Conservation (phyloP, 2,329 filamentous ascomycete species). For the Diaporthe velutina region DNA sequence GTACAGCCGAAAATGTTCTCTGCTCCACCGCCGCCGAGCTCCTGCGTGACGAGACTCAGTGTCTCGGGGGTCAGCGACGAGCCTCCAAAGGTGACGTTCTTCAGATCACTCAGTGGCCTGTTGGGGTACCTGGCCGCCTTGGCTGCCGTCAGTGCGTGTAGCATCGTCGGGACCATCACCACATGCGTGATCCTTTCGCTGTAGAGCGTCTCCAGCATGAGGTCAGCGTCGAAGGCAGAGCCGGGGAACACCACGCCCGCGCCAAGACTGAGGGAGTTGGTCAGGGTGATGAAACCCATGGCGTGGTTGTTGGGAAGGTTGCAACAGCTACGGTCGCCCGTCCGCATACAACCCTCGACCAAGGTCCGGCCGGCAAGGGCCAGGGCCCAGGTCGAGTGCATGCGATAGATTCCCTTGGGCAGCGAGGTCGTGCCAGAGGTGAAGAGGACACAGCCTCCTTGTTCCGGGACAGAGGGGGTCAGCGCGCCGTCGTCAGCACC, state of each 20-base stretch:
- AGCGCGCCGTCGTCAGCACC: not conserved
- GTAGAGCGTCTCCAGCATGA: constrained; percentile 29
- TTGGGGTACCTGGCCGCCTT: constrained; percentile 20
- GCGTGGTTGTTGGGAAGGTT: constrained; percentile 33
- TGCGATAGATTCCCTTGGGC: constrained; percentile 28
- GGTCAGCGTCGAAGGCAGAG: constrained; percentile 4
- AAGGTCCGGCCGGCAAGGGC: not conserved
- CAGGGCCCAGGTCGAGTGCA: not conserved
- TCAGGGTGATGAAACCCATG: constrained; percentile 26
- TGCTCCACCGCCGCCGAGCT: constrained; percentile 14
- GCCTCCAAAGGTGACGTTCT: constrained; percentile 21
- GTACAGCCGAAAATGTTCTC: constrained; percentile 31
- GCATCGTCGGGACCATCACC: constrained; percentile 31
- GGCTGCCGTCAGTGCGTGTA: constrained; percentile 6
- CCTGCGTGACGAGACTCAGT: not conserved
- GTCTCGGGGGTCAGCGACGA: not conserved
- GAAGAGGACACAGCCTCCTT: constrained; percentile 11
- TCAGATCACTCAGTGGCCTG: constrained; percentile 19
- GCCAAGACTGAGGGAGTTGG: not conserved
- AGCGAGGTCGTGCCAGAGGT: constrained; percentile 31
- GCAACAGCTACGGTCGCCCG: not conserved
- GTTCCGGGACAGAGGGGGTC: not conserved
- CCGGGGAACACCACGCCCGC: not conserved
- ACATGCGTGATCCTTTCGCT: not conserved
- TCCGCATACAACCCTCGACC: not conserved